Percentiles rank a stretch among this genome's conserved stretches.
These are phyloP conservation scores for Eragrostis tef DNA, from an alignment of 202 grass and related monocot genomes.

Conservation along the genomic window DNA sequence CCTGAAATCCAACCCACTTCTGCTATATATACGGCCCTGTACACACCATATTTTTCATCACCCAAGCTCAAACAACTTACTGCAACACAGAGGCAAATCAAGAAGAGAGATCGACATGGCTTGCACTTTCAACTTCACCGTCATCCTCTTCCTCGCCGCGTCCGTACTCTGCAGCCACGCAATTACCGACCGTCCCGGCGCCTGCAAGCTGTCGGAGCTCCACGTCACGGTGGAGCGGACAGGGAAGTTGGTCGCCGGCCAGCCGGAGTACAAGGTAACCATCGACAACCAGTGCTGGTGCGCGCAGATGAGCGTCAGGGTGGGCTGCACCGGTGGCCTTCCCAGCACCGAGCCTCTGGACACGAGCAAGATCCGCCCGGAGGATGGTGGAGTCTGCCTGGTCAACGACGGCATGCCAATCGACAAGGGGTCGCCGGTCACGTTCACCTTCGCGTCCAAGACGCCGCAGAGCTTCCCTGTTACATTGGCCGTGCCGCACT, in stretches of 20 bases:
- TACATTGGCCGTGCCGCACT: constrained; percentile 40
- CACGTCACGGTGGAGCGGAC: neutral
- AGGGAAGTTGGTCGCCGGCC: neutral
- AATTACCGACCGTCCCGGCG: neutral
- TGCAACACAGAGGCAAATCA: neutral
- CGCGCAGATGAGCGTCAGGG: neutral
- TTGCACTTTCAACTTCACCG: neutral
- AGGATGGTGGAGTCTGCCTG: constrained; percentile 33
- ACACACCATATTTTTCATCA: too few species aligned
- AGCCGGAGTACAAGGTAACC: constrained; percentile 44
- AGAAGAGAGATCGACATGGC: neutral
- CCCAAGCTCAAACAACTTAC: neutral
- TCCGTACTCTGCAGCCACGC: neutral
- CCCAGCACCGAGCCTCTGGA: neutral
- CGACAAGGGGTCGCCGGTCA: constrained; percentile 33
- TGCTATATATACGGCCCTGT: too few species aligned
- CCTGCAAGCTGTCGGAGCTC: constrained; percentile 31
- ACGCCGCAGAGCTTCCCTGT: constrained; percentile 56
- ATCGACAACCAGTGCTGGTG: constrained; percentile 42
- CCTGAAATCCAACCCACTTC: too few species aligned
- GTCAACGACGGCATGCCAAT: constrained; percentile 39
- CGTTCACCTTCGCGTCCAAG: constrained; percentile 56
- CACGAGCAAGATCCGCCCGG: constrained; percentile 28
- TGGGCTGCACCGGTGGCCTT: neutral
- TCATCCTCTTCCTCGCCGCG: neutral